Conservation (phyloP, 441 rosid genomes). For the Erysimum cheiri region DNA sequence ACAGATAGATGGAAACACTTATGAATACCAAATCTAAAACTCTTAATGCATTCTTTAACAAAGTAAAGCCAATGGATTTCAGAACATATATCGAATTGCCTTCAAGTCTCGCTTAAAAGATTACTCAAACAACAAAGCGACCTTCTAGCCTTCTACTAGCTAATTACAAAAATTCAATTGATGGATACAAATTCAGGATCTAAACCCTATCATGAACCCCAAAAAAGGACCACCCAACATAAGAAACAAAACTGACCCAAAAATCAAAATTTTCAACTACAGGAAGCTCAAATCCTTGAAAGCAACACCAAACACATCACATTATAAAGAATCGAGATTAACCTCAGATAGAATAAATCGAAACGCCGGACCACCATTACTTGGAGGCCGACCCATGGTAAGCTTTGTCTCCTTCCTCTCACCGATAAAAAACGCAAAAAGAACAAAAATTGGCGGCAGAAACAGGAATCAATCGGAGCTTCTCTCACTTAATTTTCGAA, state of each 20-base stretch:
- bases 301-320: slow-evolving; percentile 14
- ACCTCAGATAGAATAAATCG: slow-evolving; percentile 84
- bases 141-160: neutral
- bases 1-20: slow-evolving; percentile 9
- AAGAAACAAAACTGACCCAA: slow-evolving; percentile 6
- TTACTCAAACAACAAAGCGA: slow-evolving; percentile 24
- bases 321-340: slow-evolving; percentile 31
- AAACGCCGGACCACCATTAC: slow-evolving; percentile 93
- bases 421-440: neutral
- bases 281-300: slow-evolving; percentile 1
- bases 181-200: slow-evolving; percentile 8
- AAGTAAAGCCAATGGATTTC: neutral
- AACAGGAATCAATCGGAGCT: slow-evolving; percentile 23
- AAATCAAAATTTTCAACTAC: slow-evolving; percentile 19
- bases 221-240: neutral
- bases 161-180: neutral
- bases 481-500: slow-evolving; percentile 22
- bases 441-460: slow-evolving; percentile 34
- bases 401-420: slow-evolving; percentile 25
- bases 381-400: slow-evolving; percentile 92
- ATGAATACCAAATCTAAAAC: slow-evolving; percentile 3
- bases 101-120: neutral
- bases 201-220: slow-evolving; percentile 36
- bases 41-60: neutral
- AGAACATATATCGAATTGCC: slow-evolving; percentile 5